These are phyloP conservation scores for Prunus armeniaca DNA, from an alignment of 306 rosid genomes.

Conservation along the genomic window DNA sequence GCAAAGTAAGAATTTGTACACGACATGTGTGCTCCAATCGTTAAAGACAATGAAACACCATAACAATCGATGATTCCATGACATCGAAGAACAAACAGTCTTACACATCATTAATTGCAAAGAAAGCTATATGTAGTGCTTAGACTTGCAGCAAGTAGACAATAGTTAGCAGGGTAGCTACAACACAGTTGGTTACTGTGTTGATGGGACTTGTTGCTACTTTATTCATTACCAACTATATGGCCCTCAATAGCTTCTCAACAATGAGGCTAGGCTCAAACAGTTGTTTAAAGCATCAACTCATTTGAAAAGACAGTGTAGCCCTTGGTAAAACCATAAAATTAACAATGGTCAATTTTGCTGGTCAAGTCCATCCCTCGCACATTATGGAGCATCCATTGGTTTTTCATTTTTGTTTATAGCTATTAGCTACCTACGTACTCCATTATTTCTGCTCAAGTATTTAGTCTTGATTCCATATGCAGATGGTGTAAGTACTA, in stretches of 20 bases:
- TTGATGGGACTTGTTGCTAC: not conserved
- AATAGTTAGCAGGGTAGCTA: not conserved
- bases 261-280: not conserved
- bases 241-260: not conserved
- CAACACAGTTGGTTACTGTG: not conserved
- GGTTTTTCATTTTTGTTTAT: not conserved
- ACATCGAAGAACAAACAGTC: not conserved
- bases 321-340: not conserved
- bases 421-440: not conserved
- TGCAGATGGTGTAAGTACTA: not conserved
- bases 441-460: not conserved
- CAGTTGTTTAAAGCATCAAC: not conserved
- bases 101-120: not conserved
- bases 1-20: not conserved
- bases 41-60: not conserved
- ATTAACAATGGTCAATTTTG: not conserved
- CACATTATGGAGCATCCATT: not conserved
- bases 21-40: not conserved
- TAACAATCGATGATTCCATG: not conserved
- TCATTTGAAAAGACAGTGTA: not conserved
- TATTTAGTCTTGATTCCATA: not conserved
- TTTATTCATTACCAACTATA: not conserved
- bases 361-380: not conserved
- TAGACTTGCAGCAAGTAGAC: not conserved
- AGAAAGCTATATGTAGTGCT: not conserved